Evolutionary conservation across 192 early-diverging fungal genomes (phyloP).

Genomic region (Backusella australiensis): DNA sequence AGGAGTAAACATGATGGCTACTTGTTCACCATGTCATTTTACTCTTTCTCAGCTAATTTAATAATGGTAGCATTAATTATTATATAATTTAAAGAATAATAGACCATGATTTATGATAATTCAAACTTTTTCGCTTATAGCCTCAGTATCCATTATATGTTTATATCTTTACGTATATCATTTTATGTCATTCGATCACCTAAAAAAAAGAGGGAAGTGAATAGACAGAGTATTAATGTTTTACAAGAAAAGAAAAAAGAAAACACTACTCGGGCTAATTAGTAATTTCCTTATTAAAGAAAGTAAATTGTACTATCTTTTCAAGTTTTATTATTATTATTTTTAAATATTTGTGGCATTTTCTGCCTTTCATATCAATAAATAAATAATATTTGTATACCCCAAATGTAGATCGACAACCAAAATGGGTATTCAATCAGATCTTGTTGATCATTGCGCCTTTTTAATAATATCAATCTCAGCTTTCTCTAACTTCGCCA

Average conservation of each 20-base stretch:
- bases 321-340: neutral
- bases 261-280: neutral
- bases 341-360: neutral
- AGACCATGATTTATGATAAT: neutral
- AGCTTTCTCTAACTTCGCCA: neutral
- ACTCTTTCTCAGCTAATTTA: constrained; percentile 2
- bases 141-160: neutral
- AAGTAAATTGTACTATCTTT: neutral
- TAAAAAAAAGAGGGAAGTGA: neutral
- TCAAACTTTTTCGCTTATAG: neutral
- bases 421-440: neutral
- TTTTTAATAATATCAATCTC: neutral
- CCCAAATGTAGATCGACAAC: neutral
- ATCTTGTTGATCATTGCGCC: neutral
- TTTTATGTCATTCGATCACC: neutral
- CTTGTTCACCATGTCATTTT: neutral
- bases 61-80: neutral
- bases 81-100: neutral
- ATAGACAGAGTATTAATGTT: neutral
- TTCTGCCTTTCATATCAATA: neutral
- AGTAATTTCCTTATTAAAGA: constrained; percentile 3
- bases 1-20: neutral
- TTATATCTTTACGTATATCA: neutral
- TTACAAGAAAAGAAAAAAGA: constrained; percentile 1
- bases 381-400: neutral